Base-by-base conservation (phyloP, 2,329 filamentous ascomycete genomes). In the Aspergillus phoenicis region DNA sequence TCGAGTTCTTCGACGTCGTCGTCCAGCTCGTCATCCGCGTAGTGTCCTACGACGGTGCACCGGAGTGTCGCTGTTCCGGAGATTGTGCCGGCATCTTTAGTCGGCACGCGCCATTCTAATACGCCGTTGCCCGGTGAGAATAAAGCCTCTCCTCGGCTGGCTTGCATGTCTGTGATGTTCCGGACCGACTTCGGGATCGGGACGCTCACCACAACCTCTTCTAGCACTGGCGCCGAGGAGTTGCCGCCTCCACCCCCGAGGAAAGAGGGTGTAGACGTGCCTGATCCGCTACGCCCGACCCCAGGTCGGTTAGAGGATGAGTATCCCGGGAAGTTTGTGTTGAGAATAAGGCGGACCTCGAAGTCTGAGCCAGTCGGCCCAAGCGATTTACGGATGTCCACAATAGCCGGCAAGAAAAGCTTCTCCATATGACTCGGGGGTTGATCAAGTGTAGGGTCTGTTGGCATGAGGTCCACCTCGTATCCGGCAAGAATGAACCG, bases 401-500 rank as follows among this genome's bases (percentile, higher is more conserved):
- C 82, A 52, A 84, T 87, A 3, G 95, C 89, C 0, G 95, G 95
- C 5, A 98, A 79, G 71, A 93, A 92, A 13, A 98, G 81, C 66
- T 85, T 88, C 61, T 86, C 86, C 57, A 81, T 76, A 41, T 70
- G 80, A 57, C 78, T 84, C 1, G 85, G 77, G 57, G 78, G 84
- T 17, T 84, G 81, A 56, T 82, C 82, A 67, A 85, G 84, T 20
- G 84, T 82, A 66, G 81, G 83, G 15, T 87, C 84, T 53, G 89
- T 85, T 0, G 93, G 93, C 11, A 98, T 82, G 22, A 99, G 79
- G 75, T 99, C 91, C 20, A 96, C 92, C 75, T 97, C 94, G 73
- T 99, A 99, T 22, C 93, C 93, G 33, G 93, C 93, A 17, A 99
- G 83, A 43, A 97, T 90, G 74, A 98, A 99, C 47, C 92, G 87